Conservation (phyloP, 257 asterid genomes). For the Capsicum baccatum region DNA sequence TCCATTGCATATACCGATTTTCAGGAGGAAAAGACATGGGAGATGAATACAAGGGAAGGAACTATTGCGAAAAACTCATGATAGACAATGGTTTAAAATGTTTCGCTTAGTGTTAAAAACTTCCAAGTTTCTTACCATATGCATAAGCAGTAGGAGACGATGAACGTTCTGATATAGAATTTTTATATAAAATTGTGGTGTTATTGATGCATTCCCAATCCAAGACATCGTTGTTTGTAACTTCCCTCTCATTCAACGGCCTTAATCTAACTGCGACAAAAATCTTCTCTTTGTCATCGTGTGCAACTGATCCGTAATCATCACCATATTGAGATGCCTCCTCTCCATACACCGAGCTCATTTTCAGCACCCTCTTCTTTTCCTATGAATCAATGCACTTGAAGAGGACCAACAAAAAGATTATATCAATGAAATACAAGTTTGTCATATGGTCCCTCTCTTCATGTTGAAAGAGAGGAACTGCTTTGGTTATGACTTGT, state of each 20-base stretch:
- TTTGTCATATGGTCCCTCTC: slow-evolving; percentile 48
- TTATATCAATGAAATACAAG: slow-evolving; percentile 31
- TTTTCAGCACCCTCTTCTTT: slow-evolving; percentile 31
- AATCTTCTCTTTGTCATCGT: slow-evolving; percentile 91
- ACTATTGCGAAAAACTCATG: background rate
- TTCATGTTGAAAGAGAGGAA: slow-evolving; percentile 63
- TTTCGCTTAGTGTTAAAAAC: background rate
- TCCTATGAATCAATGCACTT: slow-evolving; percentile 46
- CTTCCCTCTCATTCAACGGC: slow-evolving; percentile 79
- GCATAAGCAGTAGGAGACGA: slow-evolving; percentile 65
- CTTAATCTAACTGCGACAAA: slow-evolving; percentile 81
- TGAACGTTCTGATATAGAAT: slow-evolving; percentile 61
- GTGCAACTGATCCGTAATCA: slow-evolving; percentile 52
- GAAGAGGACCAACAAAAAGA: slow-evolving; percentile 45
- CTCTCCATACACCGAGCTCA: slow-evolving; percentile 62
- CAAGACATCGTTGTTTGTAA: slow-evolving; percentile 52
- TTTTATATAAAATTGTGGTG: slow-evolving; percentile 73
- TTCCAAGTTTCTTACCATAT: slow-evolving; percentile 55
- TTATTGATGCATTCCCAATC: slow-evolving; percentile 91
- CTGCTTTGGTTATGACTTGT: slow-evolving; percentile 30
- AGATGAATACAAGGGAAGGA: background rate
- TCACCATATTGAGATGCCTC: slow-evolving; percentile 48
- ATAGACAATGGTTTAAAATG: background rate
- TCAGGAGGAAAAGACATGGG: background rate
- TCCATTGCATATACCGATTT: slow-evolving; percentile 3